Conservation (phyloP, 176 grass and related monocot genomes). For the Paspalum notatum region DNA sequence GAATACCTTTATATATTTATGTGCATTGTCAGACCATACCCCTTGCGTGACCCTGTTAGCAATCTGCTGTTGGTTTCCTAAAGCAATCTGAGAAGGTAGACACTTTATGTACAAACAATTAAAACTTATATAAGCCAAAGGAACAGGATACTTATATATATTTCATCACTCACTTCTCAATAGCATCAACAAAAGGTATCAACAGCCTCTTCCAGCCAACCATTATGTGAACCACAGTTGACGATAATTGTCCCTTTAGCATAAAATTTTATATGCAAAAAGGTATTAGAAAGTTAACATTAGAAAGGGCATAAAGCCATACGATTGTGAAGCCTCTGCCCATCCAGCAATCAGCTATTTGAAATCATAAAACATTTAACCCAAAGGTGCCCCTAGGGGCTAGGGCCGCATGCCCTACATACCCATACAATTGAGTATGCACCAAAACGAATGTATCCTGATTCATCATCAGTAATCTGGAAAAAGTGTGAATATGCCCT, state of each 20-base stretch:
- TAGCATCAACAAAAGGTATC: conserved; percentile 30
- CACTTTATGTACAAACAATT: conserved; percentile 27
- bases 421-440: background rate
- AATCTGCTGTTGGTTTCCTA: conserved; percentile 23
- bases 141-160: conserved; percentile 1
- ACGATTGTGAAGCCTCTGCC: conserved; percentile 24
- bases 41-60: conserved; percentile 11
- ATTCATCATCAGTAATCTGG: background rate
- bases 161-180: conserved; percentile 19
- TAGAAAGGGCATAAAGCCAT: conserved; percentile 23
- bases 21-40: background rate
- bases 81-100: conserved; percentile 31
- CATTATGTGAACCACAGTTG: conserved; percentile 35
- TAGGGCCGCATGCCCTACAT: background rate
- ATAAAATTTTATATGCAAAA: conserved; percentile 27
- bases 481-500: background rate
- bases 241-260: background rate
- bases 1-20: conserved; percentile 35
- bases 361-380: conserved; percentile 23
- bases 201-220: conserved; percentile 2
- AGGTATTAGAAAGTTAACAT: conserved; percentile 33
- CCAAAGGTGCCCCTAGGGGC: background rate
- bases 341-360: background rate
- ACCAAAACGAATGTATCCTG: background rate
- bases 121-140: background rate